These are phyloP conservation scores for Pythium rhizo-oryzae DNA, from an alignment of 352 stramenopile species.

Conservation along the genomic window DNA sequence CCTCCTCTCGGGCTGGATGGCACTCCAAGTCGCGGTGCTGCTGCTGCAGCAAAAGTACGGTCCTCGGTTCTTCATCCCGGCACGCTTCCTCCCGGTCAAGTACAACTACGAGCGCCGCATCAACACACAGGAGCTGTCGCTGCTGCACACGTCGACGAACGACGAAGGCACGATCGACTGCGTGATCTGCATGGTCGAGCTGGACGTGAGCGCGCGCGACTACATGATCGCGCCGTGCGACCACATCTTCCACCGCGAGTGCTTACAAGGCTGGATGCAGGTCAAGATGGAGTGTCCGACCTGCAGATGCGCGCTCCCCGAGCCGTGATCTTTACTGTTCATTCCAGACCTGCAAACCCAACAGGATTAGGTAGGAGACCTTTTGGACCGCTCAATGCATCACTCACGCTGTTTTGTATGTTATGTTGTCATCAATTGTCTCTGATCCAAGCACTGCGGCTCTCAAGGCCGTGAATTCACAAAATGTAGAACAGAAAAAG, in stretches of 20 bases:
- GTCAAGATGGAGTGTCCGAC: conserved; percentile 98
- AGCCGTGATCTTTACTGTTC: conserved; percentile 41
- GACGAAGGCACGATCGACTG: conserved; percentile 81
- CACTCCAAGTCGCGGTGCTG: conserved; percentile 92
- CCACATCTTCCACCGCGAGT: conserved; percentile 96
- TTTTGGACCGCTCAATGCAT: background rate
- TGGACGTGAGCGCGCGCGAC: conserved; percentile 76
- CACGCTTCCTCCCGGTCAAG: conserved; percentile 95
- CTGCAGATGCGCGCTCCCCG: conserved; percentile 90
- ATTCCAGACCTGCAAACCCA: background rate
- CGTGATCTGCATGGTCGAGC: conserved; percentile 88
- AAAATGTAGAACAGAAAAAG: background rate
- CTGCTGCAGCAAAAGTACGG: conserved; percentile 93
- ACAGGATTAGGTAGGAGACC: conserved; percentile 10
- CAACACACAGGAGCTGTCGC: conserved; percentile 61
- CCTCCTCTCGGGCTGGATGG: conserved; percentile 90
- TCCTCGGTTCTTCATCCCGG: conserved; percentile 95
- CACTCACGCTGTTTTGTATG: conserved; percentile 12
- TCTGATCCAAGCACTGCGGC: background rate
- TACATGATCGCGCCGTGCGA: conserved; percentile 97
- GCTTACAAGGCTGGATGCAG: conserved; percentile 97
- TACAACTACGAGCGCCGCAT: conserved; percentile 96
- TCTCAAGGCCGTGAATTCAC: too few species aligned
- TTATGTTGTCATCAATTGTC: background rate
- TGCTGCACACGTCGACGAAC: conserved; percentile 54